A percentile compares a stretch with the other conserved stretches of the same genome.
These are phyloP conservation scores for Pterocarpus santalinus DNA, from an alignment of 306 rosid genomes.

Conservation along the genomic window DNA sequence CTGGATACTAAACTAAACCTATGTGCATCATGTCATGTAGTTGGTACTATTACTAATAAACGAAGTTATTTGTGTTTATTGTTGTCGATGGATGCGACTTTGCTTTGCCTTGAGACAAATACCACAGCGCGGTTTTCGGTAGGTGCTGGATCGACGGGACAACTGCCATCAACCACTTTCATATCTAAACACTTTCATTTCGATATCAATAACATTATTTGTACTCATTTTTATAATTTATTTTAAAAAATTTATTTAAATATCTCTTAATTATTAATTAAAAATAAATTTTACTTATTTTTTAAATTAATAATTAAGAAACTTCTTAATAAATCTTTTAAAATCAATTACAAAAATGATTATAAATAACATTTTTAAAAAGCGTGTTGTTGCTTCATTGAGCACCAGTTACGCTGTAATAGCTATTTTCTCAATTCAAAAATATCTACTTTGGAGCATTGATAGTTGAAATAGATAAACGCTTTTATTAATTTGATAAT, in stretches of 20 bases:
- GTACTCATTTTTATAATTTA: too few relatives aligned
- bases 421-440: too few relatives aligned
- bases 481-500: too few relatives aligned
- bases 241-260: too few relatives aligned
- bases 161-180: background rate
- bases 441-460: too few relatives aligned
- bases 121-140: background rate
- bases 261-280: too few relatives aligned
- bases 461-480: too few relatives aligned
- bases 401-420: background rate
- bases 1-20: background rate
- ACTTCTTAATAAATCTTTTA: too few relatives aligned
- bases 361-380: background rate
- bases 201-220: background rate
- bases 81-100: background rate
- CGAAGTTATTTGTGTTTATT: background rate
- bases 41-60: too few relatives aligned
- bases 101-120: background rate
- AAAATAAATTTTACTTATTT: too few relatives aligned
- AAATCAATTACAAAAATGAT: too few relatives aligned
- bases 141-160: background rate
- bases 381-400: background rate
- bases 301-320: too few relatives aligned
- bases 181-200: background rate
- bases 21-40: background rate